These are phyloP conservation scores for Hymenoscyphus repandus DNA, from an alignment of 2,329 filamentous ascomycete species.

Conservation along the genomic window DNA sequence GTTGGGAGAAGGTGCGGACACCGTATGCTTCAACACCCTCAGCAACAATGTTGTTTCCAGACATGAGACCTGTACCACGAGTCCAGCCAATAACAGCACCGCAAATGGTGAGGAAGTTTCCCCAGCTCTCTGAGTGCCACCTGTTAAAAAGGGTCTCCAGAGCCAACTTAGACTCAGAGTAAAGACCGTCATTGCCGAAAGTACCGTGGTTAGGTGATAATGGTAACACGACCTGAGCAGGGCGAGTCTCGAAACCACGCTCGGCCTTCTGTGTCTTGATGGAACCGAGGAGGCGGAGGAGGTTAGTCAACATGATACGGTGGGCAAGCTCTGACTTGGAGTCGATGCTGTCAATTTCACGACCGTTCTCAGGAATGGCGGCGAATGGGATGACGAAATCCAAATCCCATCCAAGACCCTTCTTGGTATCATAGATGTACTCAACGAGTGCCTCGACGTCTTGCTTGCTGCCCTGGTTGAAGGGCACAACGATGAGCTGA, in stretches of 20 bases:
- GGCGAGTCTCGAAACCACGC: conserved; percentile 87
- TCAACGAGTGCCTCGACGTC: conserved; percentile 90
- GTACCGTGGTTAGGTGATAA: conserved; percentile 97
- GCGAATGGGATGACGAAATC: conserved; percentile 96
- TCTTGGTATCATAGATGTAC: conserved; percentile 96
- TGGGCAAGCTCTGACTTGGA: conserved; percentile 97
- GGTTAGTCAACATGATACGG: conserved; percentile 97
- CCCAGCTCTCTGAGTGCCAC: conserved; percentile 97
- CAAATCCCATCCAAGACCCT: conserved; percentile 94
- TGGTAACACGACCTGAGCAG: conserved; percentile 92
- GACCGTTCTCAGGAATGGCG: conserved; percentile 94
- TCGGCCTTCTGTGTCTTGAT: conserved; percentile 89
- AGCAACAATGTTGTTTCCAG: conserved; percentile 93
- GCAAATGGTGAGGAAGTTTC: conserved; percentile 95
- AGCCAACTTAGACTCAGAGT: conserved; percentile 96
- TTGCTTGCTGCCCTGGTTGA: conserved; percentile 98
- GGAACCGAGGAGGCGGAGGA: conserved; percentile 81
- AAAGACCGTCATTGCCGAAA: conserved; percentile 95
- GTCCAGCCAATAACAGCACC: conserved; percentile 99
- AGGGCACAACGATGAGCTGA: conserved; percentile 94
- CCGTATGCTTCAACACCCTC: conserved; percentile 96
- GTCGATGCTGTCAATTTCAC: conserved; percentile 94
- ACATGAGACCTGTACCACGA: conserved; percentile 96
- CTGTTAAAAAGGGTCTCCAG: conserved; percentile 97
- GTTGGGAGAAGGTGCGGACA: conserved; percentile 96